A percentile compares a stretch with the other conserved stretches of the same genome.
Conservation (phyloP, 2,329 filamentous ascomycete genomes). For the Fusarium udum region DNA sequence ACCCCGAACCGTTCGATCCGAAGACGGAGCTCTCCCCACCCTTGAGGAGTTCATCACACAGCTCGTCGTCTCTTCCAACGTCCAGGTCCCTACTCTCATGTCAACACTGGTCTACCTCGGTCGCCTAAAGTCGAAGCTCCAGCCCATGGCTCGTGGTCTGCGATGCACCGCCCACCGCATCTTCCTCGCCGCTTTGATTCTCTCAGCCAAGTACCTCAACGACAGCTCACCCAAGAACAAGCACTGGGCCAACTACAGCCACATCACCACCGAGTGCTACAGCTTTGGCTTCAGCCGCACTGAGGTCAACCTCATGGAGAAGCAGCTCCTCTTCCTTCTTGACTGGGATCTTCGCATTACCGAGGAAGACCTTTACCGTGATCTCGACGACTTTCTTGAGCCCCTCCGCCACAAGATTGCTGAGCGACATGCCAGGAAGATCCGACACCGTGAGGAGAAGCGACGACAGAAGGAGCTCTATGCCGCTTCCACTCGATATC, state of each 20-base stretch:
- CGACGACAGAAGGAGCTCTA: constrained; percentile 51
- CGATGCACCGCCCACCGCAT: constrained; percentile 97
- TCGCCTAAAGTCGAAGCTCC: constrained; percentile 83
- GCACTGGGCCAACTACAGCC: constrained; percentile 96
- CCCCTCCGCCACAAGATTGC: constrained; percentile 76
- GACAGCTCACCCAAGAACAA: constrained; percentile 99
- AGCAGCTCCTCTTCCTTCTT: constrained; percentile 92
- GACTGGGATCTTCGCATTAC: constrained; percentile 93
- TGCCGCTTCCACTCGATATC: constrained; percentile 51
- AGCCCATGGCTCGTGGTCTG: constrained; percentile 94
- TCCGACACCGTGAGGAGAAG: constrained; percentile 60
- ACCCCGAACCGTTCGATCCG: constrained; percentile 57
- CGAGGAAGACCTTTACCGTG: constrained; percentile 84
- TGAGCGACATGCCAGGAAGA: constrained; percentile 60
- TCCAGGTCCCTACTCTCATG: constrained; percentile 98
- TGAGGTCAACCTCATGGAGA: constrained; percentile 99
- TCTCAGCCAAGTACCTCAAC: constrained; percentile 96
- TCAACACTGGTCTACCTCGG: constrained; percentile 93
- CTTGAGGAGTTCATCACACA: constrained; percentile 92
- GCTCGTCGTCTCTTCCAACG: constrained; percentile 90
- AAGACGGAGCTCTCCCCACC: constrained; percentile 72
- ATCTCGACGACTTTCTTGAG: constrained; percentile 87
- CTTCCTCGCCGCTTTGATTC: constrained; percentile 88
- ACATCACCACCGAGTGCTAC: constrained; percentile 71
- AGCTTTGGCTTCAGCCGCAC: constrained; percentile 92